Evolutionary conservation across 352 stramenopile species (phyloP).

Genomic region (Phytophthora europaea): DNA sequence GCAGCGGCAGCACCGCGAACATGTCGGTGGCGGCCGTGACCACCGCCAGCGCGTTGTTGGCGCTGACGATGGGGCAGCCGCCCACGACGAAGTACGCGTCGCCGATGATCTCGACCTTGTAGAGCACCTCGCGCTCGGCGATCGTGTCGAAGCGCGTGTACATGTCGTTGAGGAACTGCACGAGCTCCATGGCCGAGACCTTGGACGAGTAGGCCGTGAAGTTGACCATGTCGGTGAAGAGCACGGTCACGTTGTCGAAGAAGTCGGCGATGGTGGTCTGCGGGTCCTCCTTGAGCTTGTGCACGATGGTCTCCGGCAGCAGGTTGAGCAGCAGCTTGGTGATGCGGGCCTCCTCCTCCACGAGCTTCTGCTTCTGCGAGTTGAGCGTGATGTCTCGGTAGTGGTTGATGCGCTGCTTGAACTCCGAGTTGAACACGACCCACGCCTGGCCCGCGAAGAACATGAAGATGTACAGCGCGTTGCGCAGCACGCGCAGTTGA

Average conservation of each 20-base stretch:
- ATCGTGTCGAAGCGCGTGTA: constrained; percentile 91
- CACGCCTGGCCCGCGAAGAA: constrained; percentile 83
- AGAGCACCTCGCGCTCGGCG: constrained; percentile 85
- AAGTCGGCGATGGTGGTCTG: constrained; percentile 86
- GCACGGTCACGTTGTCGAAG: constrained; percentile 87
- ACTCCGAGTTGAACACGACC: constrained; percentile 90
- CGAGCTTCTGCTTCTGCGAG: constrained; percentile 86
- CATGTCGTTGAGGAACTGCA: constrained; percentile 92
- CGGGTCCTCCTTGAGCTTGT: constrained; percentile 85
- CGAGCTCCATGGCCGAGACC: constrained; percentile 84
- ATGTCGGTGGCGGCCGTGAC: constrained; percentile 83
- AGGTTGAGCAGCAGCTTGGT: constrained; percentile 84
- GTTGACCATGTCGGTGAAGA: constrained; percentile 91
- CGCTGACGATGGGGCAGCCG: constrained; percentile 69
- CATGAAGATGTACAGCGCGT: constrained; percentile 86
- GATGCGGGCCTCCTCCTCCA: constrained; percentile 83
- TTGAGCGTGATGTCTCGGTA: constrained; percentile 86
- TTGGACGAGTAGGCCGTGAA: constrained; percentile 88
- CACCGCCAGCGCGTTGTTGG: constrained; percentile 74
- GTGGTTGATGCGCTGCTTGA: constrained; percentile 91
- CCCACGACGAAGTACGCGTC: constrained; percentile 90
- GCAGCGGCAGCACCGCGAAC: constrained; percentile 66
- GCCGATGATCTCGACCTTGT: constrained; percentile 93
- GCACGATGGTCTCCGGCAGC: constrained; percentile 85
- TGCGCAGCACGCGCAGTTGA: constrained; percentile 65